Evolutionary conservation across 139 green algal species (phyloP).

Genomic region (Desmodesmus armatus): DNA sequence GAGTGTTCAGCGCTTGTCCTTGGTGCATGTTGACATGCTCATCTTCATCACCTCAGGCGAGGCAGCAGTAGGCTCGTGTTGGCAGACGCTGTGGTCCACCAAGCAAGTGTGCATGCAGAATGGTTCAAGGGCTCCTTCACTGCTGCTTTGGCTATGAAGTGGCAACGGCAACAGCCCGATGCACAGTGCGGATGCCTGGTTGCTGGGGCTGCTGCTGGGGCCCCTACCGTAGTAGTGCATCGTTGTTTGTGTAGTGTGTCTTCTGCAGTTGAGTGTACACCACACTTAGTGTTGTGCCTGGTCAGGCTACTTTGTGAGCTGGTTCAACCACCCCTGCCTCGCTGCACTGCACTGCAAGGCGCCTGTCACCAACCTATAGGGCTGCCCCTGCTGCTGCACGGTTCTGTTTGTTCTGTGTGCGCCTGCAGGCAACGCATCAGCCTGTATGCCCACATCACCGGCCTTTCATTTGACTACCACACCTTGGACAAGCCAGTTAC

Average conservation of each 20-base stretch:
- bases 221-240: neutral
- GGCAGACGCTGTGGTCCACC: neutral
- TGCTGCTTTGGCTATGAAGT: no score
- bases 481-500: constrained; percentile 13
- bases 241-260: no score
- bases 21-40: neutral
- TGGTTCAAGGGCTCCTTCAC: no score
- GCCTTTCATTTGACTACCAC: constrained; percentile 30
- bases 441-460: constrained; percentile 45
- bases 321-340: no score
- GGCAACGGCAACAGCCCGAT: neutral
- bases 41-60: neutral
- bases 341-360: no score
- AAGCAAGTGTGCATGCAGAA: neutral
- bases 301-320: no score
- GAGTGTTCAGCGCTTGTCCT: neutral
- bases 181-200: no score
- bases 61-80: neutral
- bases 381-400: no score
- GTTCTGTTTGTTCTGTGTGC: neutral
- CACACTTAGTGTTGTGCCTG: no score
- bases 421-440: constrained; percentile 41
- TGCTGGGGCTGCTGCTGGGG: neutral
- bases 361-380: no score
- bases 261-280: no score